Conservation (phyloP, 1,284 basidiomycete species). For the Irpex sp. region DNA sequence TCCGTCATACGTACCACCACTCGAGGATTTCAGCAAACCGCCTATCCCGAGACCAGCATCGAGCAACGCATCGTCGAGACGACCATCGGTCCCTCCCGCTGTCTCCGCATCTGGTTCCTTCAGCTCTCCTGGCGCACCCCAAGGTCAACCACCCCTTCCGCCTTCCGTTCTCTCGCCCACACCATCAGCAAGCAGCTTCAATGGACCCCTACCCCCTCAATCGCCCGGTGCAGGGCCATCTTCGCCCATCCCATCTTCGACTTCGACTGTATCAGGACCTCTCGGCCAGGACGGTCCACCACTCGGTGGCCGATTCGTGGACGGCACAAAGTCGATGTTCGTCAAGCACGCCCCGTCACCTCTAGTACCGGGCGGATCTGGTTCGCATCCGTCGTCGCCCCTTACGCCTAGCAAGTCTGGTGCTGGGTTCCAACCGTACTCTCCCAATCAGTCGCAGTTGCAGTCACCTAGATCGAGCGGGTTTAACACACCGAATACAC, state of each 20-base stretch:
- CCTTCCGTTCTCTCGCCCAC: background rate
- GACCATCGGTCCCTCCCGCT: slow-evolving; percentile 1
- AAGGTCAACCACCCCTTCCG: slow-evolving; percentile 2
- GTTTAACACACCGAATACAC: background rate
- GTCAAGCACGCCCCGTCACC: slow-evolving; percentile 44
- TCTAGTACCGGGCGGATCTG: slow-evolving; percentile 12
- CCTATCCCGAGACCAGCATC: slow-evolving; percentile 25
- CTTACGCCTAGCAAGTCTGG: slow-evolving; percentile 12
- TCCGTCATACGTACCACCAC: slow-evolving; percentile 55
- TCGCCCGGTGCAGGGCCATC: slow-evolving; percentile 51
- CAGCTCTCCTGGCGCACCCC: background rate
- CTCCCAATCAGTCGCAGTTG: slow-evolving; percentile 2
- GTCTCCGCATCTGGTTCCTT: background rate
- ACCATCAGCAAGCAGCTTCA: background rate
- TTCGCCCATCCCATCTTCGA: slow-evolving; percentile 15
- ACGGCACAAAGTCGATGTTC: slow-evolving; percentile 77
- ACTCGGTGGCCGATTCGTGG: slow-evolving; percentile 60
- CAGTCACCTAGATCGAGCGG: background rate
- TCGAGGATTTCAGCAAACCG: slow-evolving; percentile 56
- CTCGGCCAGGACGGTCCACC: slow-evolving; percentile 40
- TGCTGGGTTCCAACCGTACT: slow-evolving; percentile 11
- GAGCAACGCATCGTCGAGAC: background rate
- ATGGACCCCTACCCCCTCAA: slow-evolving; percentile 34
- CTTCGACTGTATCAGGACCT: slow-evolving; percentile 18
- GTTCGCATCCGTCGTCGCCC: slow-evolving; percentile 18